Conservation (phyloP, 2,329 filamentous ascomycete species). For the Pyrenochaeta sp. region DNA sequence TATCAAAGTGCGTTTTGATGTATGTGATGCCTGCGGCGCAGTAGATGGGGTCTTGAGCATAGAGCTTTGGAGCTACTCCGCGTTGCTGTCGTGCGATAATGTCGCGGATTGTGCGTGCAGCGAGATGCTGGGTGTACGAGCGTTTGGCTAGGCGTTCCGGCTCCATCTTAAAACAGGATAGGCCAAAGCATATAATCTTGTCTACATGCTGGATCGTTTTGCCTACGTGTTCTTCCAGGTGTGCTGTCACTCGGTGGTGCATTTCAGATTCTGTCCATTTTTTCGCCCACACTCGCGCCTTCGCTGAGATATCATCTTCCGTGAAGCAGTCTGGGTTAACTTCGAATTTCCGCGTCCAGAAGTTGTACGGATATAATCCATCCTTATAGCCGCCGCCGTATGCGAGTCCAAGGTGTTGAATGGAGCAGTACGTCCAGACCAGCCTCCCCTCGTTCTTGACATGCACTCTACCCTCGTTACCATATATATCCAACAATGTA, state of each 20-base stretch:
- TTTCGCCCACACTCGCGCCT: neutral
- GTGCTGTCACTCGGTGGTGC: neutral
- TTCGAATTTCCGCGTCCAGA: neutral
- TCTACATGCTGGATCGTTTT: neutral
- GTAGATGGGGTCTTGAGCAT: slow-evolving; percentile 5
- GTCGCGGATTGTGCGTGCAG: slow-evolving; percentile 6
- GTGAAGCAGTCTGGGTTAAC: neutral
- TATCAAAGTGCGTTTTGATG: neutral
- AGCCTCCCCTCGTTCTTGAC: neutral
- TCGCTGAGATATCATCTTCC: neutral
- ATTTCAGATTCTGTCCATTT: slow-evolving; percentile 5
- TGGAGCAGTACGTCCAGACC: slow-evolving; percentile 3
- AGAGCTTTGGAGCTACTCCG: neutral
- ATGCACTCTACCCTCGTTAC: neutral
- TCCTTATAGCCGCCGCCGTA: neutral
- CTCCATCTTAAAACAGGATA: neutral
- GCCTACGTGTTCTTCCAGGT: neutral
- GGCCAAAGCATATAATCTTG: slow-evolving; percentile 10
- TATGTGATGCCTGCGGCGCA: neutral
- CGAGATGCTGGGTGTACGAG: slow-evolving; percentile 6
- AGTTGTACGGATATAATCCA: neutral
- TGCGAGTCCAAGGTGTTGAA: neutral
- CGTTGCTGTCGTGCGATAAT: neutral
- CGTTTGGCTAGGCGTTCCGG: neutral
- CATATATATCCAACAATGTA: slow-evolving; percentile 3